Base-by-base conservation (phyloP, 2,329 filamentous ascomycete genomes). In the Arthrobotrys musiformis region DNA sequence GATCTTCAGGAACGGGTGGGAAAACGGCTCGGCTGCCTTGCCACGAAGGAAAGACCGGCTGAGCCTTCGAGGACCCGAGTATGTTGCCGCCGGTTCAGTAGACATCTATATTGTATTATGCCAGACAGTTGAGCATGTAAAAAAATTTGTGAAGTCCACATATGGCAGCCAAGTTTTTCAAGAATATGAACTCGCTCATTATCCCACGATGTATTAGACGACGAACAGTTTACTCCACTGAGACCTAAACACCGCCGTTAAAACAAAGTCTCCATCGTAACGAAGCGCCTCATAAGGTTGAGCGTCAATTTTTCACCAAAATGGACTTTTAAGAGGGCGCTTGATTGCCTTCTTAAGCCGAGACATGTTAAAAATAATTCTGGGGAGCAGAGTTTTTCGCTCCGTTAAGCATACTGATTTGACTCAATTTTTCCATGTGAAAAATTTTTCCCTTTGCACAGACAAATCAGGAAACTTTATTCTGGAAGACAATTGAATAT, bases 21-120 rank as follows among this genome's bases (percentile, higher is more conserved):
- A 33, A 58, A 56, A 56, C 52, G 35, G 58, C 35, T 63, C 68
- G 46, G 33, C 35, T 56, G 52, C 42, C 42, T 69, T 69, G 64
- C 26, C 48, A 52, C 33, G 33, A 56, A 35, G 7, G 2, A 5
- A 6, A n/a, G 54, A 42, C 33, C 56, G 22, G 30, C 15, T 37
- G 7, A 28, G 40, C 30, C 67, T 46, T 70, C 30, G 37, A 46
- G 13, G 48, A 13, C 9, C 46, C 58, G 46, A 72, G 48, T 28
- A 72, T 63, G 58, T 56, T 63, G 68, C 58, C 68, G 68, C 67
- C 50, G 22, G 30, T 69, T 61, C 64, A 52, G 64, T 26, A n/a
- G n/a, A n/a, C n/a, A 48, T 61, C 28, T 2, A 37, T 6, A 2
- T 40, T n/a, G 35, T 48, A 33, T n/a, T 48, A 7, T 48, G 1